A percentile compares a stretch with the other conserved stretches of the same genome.
phyloP scores from a whole-genome alignment of 2,329 filamentous ascomycete genomes.

The Trichoderma breve region DNA sequence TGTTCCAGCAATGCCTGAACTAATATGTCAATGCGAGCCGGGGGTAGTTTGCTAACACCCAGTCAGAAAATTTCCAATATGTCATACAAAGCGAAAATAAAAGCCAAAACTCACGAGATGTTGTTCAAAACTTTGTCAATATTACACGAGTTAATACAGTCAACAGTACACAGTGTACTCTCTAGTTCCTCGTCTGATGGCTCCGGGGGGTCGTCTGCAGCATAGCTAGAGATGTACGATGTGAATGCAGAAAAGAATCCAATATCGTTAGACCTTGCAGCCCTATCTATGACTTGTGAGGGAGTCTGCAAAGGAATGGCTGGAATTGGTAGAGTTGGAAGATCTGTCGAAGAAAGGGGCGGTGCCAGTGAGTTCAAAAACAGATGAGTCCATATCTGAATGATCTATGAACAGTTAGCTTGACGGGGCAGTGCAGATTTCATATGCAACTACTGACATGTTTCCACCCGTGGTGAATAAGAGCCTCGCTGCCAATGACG shows the following conservation, averaged over 20 bases:
- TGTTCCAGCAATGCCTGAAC: conserved; percentile 74
- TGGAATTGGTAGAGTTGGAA: conserved; percentile 67
- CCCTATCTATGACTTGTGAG: conserved; percentile 88
- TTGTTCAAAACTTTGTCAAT: conserved; percentile 81
- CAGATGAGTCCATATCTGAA: conserved; percentile 90
- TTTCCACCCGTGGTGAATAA: conserved; percentile 76
- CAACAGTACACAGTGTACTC: conserved; percentile 89
- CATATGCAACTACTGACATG: conserved; percentile 54
- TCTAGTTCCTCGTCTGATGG: conserved; percentile 96
- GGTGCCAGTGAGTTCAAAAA: conserved; percentile 94
- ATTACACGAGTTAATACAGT: conserved; percentile 87
- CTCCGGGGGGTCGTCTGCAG: conserved; percentile 94
- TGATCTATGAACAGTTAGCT: conserved; percentile 54
- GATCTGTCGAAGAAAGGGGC: conserved; percentile 65
- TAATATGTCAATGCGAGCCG: conserved; percentile 31
- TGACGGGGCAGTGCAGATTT: not conserved
- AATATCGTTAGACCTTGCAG: conserved; percentile 70
- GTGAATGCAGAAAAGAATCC: conserved; percentile 93
- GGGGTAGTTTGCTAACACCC: conserved; percentile 38
- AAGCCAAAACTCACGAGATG: conserved; percentile 60
- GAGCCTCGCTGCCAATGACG: conserved; percentile 76
- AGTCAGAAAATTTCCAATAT: not conserved
- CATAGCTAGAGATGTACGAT: conserved; percentile 97
- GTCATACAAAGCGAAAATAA: too few species aligned
- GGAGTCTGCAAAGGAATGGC: conserved; percentile 87